Conservation (phyloP, 768 basidiomycete genomes). For the Lactarius hengduanensis region DNA sequence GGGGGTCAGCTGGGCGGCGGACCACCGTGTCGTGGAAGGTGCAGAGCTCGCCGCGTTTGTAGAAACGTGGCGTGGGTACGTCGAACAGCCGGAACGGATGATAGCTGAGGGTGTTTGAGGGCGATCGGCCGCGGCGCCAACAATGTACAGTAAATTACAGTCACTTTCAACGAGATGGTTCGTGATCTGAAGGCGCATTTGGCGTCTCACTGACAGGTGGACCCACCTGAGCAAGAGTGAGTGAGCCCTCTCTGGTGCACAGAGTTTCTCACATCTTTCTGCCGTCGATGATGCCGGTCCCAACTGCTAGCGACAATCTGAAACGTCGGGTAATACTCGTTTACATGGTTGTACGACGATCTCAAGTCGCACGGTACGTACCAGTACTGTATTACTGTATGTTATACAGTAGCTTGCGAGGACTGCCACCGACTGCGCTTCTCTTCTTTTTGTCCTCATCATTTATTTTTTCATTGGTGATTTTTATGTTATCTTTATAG, state of each 20-base stretch:
- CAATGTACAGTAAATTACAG: background rate
- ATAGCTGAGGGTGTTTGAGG: constrained; percentile 50
- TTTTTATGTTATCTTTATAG: no score
- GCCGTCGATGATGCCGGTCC: background rate
- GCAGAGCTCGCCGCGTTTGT: constrained; percentile 88
- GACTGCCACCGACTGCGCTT: background rate
- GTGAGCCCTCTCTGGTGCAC: background rate
- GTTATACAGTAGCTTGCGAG: background rate
- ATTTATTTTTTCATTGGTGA: no score
- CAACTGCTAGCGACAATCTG: background rate
- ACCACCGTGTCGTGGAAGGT: constrained; percentile 86
- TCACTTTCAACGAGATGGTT: background rate
- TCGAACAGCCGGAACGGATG: constrained; percentile 70
- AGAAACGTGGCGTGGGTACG: constrained; percentile 78
- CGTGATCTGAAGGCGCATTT: background rate
- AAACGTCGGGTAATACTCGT: background rate
- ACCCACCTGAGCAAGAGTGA: no score
- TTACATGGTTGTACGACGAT: background rate
- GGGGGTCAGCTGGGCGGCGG: constrained; percentile 79
- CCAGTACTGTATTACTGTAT: background rate
- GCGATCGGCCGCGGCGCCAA: background rate
- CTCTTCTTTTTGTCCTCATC: background rate
- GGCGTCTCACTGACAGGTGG: no score
- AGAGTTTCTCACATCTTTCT: background rate
- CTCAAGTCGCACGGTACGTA: background rate